Evolutionary conservation across 345 rosid genomes (phyloP).

Genomic region (Capsella bursapastoris): DNA sequence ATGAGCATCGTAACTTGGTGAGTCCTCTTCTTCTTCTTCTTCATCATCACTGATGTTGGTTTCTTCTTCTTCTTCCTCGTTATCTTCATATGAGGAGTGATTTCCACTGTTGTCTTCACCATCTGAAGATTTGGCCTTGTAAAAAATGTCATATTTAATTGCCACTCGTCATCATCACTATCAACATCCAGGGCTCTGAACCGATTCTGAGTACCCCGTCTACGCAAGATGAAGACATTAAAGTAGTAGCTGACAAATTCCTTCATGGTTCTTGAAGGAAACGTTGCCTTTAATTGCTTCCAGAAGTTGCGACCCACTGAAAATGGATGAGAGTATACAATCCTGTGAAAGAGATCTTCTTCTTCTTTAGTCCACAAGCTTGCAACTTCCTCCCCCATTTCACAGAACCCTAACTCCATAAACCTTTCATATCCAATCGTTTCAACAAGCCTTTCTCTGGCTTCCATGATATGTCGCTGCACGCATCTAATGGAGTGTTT

Average conservation of each 20-base stretch:
- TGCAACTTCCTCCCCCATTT: conserved; percentile 78
- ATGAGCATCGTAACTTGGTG: conserved; percentile 11
- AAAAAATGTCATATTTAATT: conserved; percentile 33
- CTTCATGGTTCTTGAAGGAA: conserved; percentile 58
- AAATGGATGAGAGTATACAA: conserved; percentile 62
- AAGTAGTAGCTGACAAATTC: conserved; percentile 88
- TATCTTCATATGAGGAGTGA: conserved; percentile 34
- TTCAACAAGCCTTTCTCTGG: conserved; percentile 57
- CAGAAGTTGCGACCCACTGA: conserved; percentile 68
- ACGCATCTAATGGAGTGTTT: conserved; percentile 65
- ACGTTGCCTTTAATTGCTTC: conserved; percentile 53
- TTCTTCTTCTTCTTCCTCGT: conserved; percentile 36
- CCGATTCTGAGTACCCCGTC: conserved; percentile 78
- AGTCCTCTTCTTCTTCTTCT: conserved; percentile 9
- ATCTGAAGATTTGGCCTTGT: conserved; percentile 41
- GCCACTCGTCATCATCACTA: conserved; percentile 89
- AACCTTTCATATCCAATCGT: conserved; percentile 57
- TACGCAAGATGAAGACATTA: conserved; percentile 71
- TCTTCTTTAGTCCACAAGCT: conserved; percentile 73
- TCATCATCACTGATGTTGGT: conserved; percentile 33
- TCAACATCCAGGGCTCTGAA: conserved; percentile 54
- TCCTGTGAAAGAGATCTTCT: conserved; percentile 57
- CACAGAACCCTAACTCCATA: conserved; percentile 62
- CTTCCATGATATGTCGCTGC: conserved; percentile 66
- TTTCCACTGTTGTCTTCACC: conserved; percentile 45